Evolutionary conservation across 1,139 yeast genomes (phyloP), one percentile per base, ranked within the genome.

Genomic region (Kodamaea fungicola): DNA sequence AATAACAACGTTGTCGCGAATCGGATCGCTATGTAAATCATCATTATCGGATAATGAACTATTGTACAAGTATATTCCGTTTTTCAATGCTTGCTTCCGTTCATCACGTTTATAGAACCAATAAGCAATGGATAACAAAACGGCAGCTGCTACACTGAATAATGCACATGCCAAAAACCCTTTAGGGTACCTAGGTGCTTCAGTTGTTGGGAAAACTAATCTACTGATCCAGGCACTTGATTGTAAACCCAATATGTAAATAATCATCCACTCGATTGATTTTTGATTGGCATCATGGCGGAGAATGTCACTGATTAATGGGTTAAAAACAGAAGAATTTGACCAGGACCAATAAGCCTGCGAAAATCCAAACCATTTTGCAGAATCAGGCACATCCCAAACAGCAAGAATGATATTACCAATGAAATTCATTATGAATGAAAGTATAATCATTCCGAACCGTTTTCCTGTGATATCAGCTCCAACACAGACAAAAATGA

Each of bases 401-500:
- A 51, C 47, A 8, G 57, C 53, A 34, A 54, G 42, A 9, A 54
- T 43, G 22, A 42, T 45, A 37, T 50, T 51, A 9, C 54, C 47
- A 3, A 49, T 35, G 30, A 52, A 45, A 22, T 42, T 43, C 39
- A 43, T 40, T 8, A 42, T 12, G 50, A 35, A 47, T 31, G 63
- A 54, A 29, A 59, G 52, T 33, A 51, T 41, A 26, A 58, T 54
- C 39, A 57, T 46, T 6, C 52, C 57, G 46, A 58, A 60, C 31
- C 65, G 43, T 38, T 54, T 57, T 12, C 55, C 46, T 16, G 61
- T 55, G 27, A 58, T 29, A 43, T 59, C 64, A 1, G 64, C 64
- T 12, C 59, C 60, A 32, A 52, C 45, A 44, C 62, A 56, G 7
- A 66, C 61, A 12, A 72, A 46, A 13, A 66, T 43, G 32, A 78